A percentile compares a stretch with the other conserved stretches of the same genome.
These are phyloP conservation scores for Prunus mongolica DNA, from an alignment of 306 rosid species.

Conservation along the genomic window DNA sequence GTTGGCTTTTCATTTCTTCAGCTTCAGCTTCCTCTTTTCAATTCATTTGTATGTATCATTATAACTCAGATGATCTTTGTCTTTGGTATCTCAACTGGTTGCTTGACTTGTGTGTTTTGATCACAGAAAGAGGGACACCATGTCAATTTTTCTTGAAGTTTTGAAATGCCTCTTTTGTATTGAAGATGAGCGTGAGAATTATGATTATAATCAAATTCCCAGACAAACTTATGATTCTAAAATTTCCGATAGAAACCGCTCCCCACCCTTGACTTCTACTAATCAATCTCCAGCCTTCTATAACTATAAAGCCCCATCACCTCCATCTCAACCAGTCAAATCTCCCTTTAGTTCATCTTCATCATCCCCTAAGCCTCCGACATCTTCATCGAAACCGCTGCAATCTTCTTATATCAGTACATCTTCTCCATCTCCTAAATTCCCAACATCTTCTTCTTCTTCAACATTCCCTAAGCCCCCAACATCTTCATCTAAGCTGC, in stretches of 20 bases:
- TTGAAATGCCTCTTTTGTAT: conserved; percentile 22
- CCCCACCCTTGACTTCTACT: not conserved
- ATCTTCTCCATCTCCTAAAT: not conserved
- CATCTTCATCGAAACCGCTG: not conserved
- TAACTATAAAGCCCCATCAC: not conserved
- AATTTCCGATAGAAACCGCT: not conserved
- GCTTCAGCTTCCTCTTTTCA: not conserved
- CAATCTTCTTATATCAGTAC: not conserved
- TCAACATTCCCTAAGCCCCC: not conserved
- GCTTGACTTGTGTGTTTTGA: not conserved
- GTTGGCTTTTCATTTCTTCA: not conserved
- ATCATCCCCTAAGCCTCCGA: not conserved
- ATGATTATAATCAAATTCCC: not conserved
- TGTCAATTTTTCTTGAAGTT: not conserved
- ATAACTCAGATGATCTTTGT: not conserved
- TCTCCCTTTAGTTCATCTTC: not conserved
- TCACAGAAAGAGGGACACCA: not conserved
- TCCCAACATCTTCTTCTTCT: no score
- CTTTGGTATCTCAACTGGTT: not conserved
- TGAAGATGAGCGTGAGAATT: not conserved
- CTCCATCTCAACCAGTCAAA: not conserved
- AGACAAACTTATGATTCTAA: not conserved
- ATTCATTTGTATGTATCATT: not conserved
- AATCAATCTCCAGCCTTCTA: not conserved
- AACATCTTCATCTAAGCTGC: no score